Base-by-base conservation (phyloP, 78 protist species). In the Goniomonas avonlea region DNA sequence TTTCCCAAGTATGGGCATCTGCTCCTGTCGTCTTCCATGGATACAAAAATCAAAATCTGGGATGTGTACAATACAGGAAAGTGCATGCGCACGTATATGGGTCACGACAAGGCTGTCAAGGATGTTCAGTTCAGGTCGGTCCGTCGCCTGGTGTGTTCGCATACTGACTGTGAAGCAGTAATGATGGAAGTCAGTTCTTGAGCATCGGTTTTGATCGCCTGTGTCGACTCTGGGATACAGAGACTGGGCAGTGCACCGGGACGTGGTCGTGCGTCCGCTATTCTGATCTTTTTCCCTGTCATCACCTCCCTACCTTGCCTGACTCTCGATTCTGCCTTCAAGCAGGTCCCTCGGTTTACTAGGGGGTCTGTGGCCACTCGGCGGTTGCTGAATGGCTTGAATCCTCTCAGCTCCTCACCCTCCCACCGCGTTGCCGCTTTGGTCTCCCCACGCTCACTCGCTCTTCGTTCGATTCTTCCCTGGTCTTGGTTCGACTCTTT, bases 221-320 rank as follows among this genome's bases (percentile, higher is more conserved):
- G 31, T 60, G 89, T n/a, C 35, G 79, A 48, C 55, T 84, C 53
- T 95, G 98, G 98, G 97, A 95, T 73, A 93, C 96, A 21, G 97
- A 95, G 65, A 95, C 98, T 3, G 98, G 98, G 9, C 45, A 86
- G 76, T 73, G 88, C 55, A 25, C n/a, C n/a, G n/a, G n/a, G n/a
- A n/a, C n/a, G n/a, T n/a, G n/a, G n/a, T n/a, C n/a, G n/a, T n/a
- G n/a, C n/a, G n/a, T n/a, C n/a, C n/a, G n/a, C n/a, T n/a, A n/a
- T n/a, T n/a, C n/a, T n/a, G n/a, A n/a, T n/a, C n/a, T n/a, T n/a
- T n/a, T n/a, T n/a, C n/a, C n/a, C n/a, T n/a, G n/a, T n/a, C n/a
- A n/a, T n/a, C n/a, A n/a, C n/a, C n/a, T n/a, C n/a, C n/a, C n/a
- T n/a, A n/a, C n/a, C n/a, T n/a, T n/a, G n/a, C n/a, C n/a, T n/a